These are phyloP conservation scores for Ramaria rubella DNA, from an alignment of 768 basidiomycete genomes.

Conservation along the genomic window DNA sequence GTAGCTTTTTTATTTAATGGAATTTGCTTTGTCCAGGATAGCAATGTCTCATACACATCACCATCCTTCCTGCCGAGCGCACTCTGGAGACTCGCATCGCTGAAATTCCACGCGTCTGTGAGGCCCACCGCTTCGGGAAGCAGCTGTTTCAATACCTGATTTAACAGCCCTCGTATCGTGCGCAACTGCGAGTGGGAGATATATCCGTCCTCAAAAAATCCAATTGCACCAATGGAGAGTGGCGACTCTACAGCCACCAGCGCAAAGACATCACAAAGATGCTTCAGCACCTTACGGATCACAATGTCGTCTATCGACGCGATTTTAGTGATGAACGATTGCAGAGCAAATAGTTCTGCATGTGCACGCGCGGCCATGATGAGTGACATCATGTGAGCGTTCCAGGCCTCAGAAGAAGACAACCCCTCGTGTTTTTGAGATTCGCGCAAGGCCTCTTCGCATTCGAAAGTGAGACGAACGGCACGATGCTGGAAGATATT, in stretches of 20 bases:
- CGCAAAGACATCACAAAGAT: constrained; percentile 21
- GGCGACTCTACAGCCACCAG: constrained; percentile 22
- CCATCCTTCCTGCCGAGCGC: constrained; percentile 23
- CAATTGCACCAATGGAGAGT: constrained; percentile 15
- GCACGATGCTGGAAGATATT: too few relatives aligned
- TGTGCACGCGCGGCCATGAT: constrained; percentile 23
- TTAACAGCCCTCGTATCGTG: constrained; percentile 13
- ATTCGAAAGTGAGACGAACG: constrained; percentile 16
- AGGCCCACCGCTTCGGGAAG: constrained; percentile 21
- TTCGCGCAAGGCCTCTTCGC: constrained; percentile 11
- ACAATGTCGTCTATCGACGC: constrained; percentile 5
- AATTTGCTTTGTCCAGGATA: constrained; percentile 23
- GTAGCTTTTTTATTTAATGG: constrained; percentile 11
- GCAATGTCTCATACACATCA: constrained; percentile 20
- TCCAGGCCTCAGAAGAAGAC: constrained; percentile 20
- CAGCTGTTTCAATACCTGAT: constrained; percentile 11
- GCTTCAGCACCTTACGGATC: constrained; percentile 12
- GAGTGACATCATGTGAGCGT: constrained; percentile 22
- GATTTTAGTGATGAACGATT: constrained; percentile 17
- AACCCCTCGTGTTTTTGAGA: constrained; percentile 4
- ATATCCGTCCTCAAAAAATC: constrained; percentile 22
- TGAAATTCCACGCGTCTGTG: constrained; percentile 24
- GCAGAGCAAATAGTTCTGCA: constrained; percentile 18
- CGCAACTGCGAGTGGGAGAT: constrained; percentile 15
- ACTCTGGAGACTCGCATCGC: constrained; percentile 20